phyloP scores from a whole-genome alignment of 176 grass and related monocot species.

The Elaeis guineensis region DNA sequence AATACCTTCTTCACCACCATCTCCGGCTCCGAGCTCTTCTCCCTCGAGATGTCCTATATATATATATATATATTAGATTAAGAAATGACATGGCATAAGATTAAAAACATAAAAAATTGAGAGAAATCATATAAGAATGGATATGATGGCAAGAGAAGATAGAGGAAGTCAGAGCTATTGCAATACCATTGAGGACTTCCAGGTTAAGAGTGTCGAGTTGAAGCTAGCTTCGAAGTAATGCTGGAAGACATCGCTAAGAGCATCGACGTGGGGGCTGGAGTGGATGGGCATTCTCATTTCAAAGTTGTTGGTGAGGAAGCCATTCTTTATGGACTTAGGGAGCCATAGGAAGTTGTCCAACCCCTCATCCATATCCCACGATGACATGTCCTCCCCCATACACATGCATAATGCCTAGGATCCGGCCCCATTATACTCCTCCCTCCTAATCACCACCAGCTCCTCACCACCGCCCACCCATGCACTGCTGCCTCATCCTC shows the following conservation, averaged over 20 bases:
- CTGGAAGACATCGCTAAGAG: constrained; percentile 38
- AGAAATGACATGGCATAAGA: too few relatives aligned
- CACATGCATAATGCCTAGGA: constrained; percentile 77
- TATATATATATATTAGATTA: too few relatives aligned
- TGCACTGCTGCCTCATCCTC: neutral
- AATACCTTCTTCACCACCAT: too few relatives aligned
- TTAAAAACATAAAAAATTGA: too few relatives aligned
- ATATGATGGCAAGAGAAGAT: neutral
- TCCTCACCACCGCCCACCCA: neutral
- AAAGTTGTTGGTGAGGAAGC: constrained; percentile 48
- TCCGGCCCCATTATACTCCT: constrained; percentile 46
- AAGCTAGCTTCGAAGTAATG: constrained; percentile 29
- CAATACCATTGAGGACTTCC: constrained; percentile 25
- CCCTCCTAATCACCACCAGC: constrained; percentile 21
- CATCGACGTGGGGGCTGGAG: constrained; percentile 64
- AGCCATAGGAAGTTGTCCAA: constrained; percentile 40
- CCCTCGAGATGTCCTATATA: too few relatives aligned
- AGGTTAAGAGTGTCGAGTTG: constrained; percentile 39
- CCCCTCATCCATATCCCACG: constrained; percentile 21
- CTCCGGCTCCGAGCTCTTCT: too few relatives aligned
- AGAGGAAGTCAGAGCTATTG: too few relatives aligned
- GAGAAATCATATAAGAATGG: neutral
- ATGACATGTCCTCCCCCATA: constrained; percentile 49
- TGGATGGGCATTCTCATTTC: constrained; percentile 50
- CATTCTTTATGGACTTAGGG: constrained; percentile 56